Evolutionary conservation across 352 stramenopile genomes (phyloP), one percentile per base, ranked within the genome.

Genomic region (Saprolegnia parasitica): DNA sequence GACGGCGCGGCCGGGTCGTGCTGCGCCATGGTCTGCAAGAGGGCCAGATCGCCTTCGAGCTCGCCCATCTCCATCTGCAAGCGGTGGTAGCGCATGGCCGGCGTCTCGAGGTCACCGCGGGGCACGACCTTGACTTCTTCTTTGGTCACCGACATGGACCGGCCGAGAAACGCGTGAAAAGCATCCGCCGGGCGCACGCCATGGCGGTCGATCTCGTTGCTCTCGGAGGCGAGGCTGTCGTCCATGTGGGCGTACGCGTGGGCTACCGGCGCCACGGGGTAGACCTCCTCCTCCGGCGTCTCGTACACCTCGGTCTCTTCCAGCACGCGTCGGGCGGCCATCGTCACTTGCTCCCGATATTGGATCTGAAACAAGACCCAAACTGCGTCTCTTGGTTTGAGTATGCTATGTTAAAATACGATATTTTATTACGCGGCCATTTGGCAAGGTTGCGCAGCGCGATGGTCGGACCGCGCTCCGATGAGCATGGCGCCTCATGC

Each of bases 271-370:
- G 42, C 24, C 37, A 37, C 24, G 13, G 63, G 63, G 39, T 70
- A 70, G 10, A 70, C 63, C 55, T 70, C 63, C 5, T 61, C 63
- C 37, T 70, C 63, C 5, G 63, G 63, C 21, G 63, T 70, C 63
- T 70, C 63, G 29, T 70, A 70, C 10, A 70, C 63, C 54, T 70
- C 63, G 24, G 63, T 70, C 26, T 70, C 63, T 23, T 70, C 63
- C 8, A 70, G 50, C 13, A 70, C 55, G 32, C 63, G 49, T 15
- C 63, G 63, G 5, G 8, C 58, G 18, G 32, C 58, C 58, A 67
- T 67, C 42, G 56, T 37, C 21, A 10, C 8, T 62, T 21, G n/a
- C 2, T 15, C 9, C 8, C 5, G 35, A 35, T 23, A 35, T 42
- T 61, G 24, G 32, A 40, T 61, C 21, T 40, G 26, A 40, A 40